Base-by-base conservation (phyloP, 257 asterid species). In the Gentiana straminea region DNA sequence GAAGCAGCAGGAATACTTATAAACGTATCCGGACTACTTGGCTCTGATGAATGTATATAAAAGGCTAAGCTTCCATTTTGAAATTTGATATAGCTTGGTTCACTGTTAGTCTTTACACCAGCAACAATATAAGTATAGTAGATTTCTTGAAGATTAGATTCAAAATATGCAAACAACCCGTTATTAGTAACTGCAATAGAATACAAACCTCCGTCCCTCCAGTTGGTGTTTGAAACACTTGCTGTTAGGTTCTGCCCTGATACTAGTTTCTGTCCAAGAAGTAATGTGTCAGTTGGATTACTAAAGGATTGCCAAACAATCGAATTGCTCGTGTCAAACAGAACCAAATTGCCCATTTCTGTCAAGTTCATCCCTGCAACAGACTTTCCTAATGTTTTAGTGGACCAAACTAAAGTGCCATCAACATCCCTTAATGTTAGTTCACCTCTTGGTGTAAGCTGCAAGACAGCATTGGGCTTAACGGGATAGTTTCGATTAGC, bases 261-360 rank as follows among this genome's bases (percentile, higher is more conserved):
- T 12, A 12, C 49, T 8, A 81, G 50, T 45, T 3, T 57, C 65
- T 81, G 87, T 38, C 67, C 71, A 0, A 71, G 79, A 64, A 80
- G 68, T 7, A 71, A 63, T 7, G 63, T n/a, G 37, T 80, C 81
- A 5, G 79, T 71, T 0, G 82, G 79, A 34, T 65, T 65, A 61
- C 59, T 68, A 62, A 80, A 77, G 8, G 84, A 77, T 53, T 80
- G 80, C 87, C 84, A 81, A 58, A 77, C 66, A 0, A 64, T 53
- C 0, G 10, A 5, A 35, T 69, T 72, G 0, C 63, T 43, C 0
- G 34, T 33, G 46, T 72, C 77, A 15, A 69, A 70, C 12, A 77
- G 68, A 48, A 77, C 65, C 13, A 81, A 77, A 1, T 75, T 73
- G 36, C 84, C 80, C 1, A 33, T 35, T 45, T 72, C 78, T 0